Base-by-base conservation (phyloP, 441 rosid genomes). In the Adansonia rubrostipa region DNA sequence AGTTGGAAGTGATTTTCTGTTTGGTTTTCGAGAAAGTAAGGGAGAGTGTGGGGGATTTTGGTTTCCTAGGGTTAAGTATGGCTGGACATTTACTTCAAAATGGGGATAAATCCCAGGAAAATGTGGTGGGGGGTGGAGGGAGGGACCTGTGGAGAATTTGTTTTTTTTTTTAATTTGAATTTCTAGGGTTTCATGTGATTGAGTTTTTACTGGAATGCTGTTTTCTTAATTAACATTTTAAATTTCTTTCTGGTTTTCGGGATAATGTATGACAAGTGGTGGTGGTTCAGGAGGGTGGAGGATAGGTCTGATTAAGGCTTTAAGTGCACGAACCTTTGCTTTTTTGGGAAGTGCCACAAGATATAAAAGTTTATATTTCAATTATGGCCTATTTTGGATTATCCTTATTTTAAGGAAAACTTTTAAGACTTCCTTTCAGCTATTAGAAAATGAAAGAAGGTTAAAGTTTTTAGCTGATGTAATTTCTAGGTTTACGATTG, bases 51-150 rank as follows among this genome's bases (percentile, higher is more conserved):
- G 73, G 75, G 73, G 67, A 15, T 9, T 60, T 66, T 45, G 70
- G 50, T 9, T 42, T 77, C 47, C 58, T 80, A 64, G 84, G 81
- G 81, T 79, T 85, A 78, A 71, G 51, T 65, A n/a, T 66, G 68
- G 54, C 20, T 20, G 24, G 36, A 10, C 45, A 42, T 77, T 67
- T 77, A 19, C 74, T 58, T 69, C 19, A 20, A 57, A 60, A 2
- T 15, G 19, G 67, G 44, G 44, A 44, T 14, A 53, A 20, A 13
- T 19, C 20, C 3, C 20, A 10, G 24, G n/a, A 15, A 15, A 24
- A 20, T 44, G 20, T n/a, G 6, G 42, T 36, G 42, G 42, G 40
- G 42, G 42, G 42, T 36, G 42, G 42, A 17, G 20, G 65, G 48
- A 10, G 45, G 28, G 48, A 36, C 20, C 20, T 69, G 22, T 6